Conservation (phyloP, 2,329 filamentous ascomycete species). For the Colletotrichum shisoi region DNA sequence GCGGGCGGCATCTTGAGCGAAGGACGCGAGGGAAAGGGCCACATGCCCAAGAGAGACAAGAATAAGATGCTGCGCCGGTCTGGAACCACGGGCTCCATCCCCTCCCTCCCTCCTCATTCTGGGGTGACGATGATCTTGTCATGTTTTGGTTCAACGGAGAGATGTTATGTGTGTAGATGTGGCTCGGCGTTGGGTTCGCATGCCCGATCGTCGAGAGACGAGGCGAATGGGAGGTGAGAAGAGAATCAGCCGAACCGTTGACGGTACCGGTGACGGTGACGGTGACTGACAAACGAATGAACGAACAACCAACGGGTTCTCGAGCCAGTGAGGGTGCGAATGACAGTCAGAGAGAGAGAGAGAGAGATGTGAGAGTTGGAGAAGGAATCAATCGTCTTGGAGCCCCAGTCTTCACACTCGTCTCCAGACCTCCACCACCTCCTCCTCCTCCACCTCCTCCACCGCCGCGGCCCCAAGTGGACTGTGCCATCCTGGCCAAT, state of each 20-base stretch:
- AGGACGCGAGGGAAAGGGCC: slow-evolving; percentile 16
- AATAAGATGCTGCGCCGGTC: slow-evolving; percentile 19
- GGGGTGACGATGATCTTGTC: slow-evolving; percentile 28
- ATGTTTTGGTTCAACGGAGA: slow-evolving; percentile 7
- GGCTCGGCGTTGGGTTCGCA: slow-evolving; percentile 1
- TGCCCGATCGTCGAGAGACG: slow-evolving; percentile 4
- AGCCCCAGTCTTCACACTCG: slow-evolving; percentile 33
- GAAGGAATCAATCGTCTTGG: slow-evolving; percentile 29
- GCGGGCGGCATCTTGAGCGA: slow-evolving; percentile 20
- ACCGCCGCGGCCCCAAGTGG: slow-evolving; percentile 27
- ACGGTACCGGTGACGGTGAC: background rate
- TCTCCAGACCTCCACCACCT: slow-evolving; percentile 31
- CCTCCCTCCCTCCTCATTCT: slow-evolving; percentile 1
- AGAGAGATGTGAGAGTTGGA: slow-evolving; percentile 16
- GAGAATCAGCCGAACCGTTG: background rate
- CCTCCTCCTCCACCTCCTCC: slow-evolving; percentile 22
- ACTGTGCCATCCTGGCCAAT: slow-evolving; percentile 40
- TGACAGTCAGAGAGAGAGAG: background rate
- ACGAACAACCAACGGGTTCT: background rate
- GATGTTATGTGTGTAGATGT: background rate
- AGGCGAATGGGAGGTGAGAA: background rate
- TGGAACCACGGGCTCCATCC: slow-evolving; percentile 23
- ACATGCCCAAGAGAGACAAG: slow-evolving; percentile 28
- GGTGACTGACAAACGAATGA: no score
- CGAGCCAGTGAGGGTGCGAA: slow-evolving; percentile 21